Evolutionary conservation across 1,284 basidiomycete species (phyloP), one percentile per base, ranked within the genome.

Genomic region (Cutaneotrichosporon sp.): DNA sequence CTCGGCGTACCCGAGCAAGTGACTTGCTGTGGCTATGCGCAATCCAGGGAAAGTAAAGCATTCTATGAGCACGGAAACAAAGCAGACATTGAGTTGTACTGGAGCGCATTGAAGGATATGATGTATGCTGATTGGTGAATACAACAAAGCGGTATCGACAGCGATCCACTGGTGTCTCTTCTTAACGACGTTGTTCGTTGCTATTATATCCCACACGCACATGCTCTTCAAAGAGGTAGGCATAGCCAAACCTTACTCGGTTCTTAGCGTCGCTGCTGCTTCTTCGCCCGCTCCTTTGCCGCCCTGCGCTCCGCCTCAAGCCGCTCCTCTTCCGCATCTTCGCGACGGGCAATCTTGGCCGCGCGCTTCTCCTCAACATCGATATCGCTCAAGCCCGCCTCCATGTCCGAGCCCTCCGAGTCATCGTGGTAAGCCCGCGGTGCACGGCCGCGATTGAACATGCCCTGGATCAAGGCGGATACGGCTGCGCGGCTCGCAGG

Each of bases 381-480:
- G 12, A 71, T 64, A 60, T 70, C 72, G 34, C 52, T 61, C 44
- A 72, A 48, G 3, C 68, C 68, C 17, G 71, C 71, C 54, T 73
- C 71, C 68, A 71, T 73, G 61, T 73, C 72, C 29, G 61, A 62
- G 22, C 51, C 61, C 46, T 57, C 60, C 12, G 55, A 59, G 19
- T 61, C 57, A 14, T 61, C 52, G 25, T 49, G 42, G 48, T 65
- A 61, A 14, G 32, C 41, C 32, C 52, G 39, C 11, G 61, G 54
- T 22, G 49, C 46, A 26, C 48, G 41, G 35, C 54, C 58, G 38
- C 49, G 46, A 31, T 10, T 42, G 45, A 46, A 65, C 52, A 47
- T 58, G 35, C 19, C 47, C 57, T 51, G 62, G 43, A 50, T 65
- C 48, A 52, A 52, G 32, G 53, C 50, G 9, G 43, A 48, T 20